Evolutionary conservation across 2,329 filamentous ascomycete genomes (phyloP), one percentile per base, ranked within the genome.

Genomic region (Epichloe scottii): DNA sequence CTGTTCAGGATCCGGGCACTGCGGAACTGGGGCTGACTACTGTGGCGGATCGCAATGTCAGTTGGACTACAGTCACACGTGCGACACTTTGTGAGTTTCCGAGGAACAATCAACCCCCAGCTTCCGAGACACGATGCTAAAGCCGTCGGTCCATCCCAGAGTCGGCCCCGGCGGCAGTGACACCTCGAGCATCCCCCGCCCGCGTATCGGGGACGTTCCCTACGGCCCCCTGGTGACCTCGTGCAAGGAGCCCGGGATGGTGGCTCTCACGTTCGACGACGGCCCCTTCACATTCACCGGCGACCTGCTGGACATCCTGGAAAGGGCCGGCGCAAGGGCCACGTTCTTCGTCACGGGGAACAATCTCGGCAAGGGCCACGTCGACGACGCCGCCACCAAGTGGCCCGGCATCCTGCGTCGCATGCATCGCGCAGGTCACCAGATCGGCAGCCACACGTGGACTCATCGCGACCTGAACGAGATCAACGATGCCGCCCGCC

Each of bases 181-280:
- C 21, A 69, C 68, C 0, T 63, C 61, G 44, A 51, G 54, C 19
- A 57, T 68, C 14, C 47, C 62, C 10, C 65, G 68, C 2, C 60
- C 61, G 34, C 53, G 53, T 11, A 48, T 65, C 50, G 67, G 68
- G 30, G 59, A 57, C 34, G 66, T 70, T 2, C 66, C 67, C 10
- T 70, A 69, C 56, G 68, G 48, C 7, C 38, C 39, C 15, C 48
- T 51, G 40, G 66, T 71, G 54, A 72, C 61, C 0, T 62, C 58
- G 11, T 70, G 68, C 55, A 64, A 58, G 1, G 53, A 53, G 12
- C 63, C 66, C 1, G 68, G 65, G 21, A 61, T 62, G 50, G 61
- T 72, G 38, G 72, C 73, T 1, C 60, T 76, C 26, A 74, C 71
- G 1, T 74, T 69, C 56, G 73, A 75, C 54, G 73, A 76, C 48